Evolutionary conservation across 2,329 filamentous ascomycete genomes (phyloP).

Genomic region (Alternaria conjuncta): DNA sequence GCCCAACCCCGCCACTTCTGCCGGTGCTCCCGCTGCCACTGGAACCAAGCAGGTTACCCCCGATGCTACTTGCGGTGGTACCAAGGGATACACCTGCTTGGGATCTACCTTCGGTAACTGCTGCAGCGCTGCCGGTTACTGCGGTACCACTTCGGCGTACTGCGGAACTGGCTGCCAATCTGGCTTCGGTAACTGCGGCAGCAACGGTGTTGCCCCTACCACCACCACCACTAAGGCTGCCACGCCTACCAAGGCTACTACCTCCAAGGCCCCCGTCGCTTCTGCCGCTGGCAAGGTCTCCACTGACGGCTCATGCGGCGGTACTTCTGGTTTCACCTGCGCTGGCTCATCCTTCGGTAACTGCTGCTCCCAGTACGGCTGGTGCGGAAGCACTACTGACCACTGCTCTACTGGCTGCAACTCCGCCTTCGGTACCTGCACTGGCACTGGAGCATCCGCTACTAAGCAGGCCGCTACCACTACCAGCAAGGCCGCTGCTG

Average conservation of each 20-base stretch:
- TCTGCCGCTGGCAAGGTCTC: constrained; percentile 18
- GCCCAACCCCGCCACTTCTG: constrained; percentile 3
- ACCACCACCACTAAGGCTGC: not conserved
- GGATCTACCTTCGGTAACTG: constrained; percentile 53
- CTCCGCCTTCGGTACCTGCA: constrained; percentile 40
- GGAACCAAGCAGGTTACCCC: constrained; percentile 43
- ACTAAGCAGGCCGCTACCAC: not conserved
- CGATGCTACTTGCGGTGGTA: constrained; percentile 53
- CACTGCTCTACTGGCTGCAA: constrained; percentile 45
- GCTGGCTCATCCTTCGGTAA: constrained; percentile 52
- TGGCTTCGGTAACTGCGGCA: constrained; percentile 35
- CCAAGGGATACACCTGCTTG: constrained; percentile 50
- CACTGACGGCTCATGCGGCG: constrained; percentile 33
- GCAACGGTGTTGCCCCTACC: constrained; percentile 8
- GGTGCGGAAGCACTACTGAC: constrained; percentile 43
- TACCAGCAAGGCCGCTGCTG: constrained; percentile 6
- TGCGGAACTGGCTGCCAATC: constrained; percentile 41
- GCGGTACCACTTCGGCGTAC: constrained; percentile 29
- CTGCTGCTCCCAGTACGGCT: constrained; percentile 54
- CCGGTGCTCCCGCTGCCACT: constrained; percentile 18
- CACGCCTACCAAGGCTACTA: not conserved
- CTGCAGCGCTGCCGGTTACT: constrained; percentile 50
- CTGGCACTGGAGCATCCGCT: constrained; percentile 5
- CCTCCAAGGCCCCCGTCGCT: constrained; percentile 9
- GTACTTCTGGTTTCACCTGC: constrained; percentile 45